Evolutionary conservation across 345 rosid species (phyloP).

Genomic region (Reutealis trisperma): DNA sequence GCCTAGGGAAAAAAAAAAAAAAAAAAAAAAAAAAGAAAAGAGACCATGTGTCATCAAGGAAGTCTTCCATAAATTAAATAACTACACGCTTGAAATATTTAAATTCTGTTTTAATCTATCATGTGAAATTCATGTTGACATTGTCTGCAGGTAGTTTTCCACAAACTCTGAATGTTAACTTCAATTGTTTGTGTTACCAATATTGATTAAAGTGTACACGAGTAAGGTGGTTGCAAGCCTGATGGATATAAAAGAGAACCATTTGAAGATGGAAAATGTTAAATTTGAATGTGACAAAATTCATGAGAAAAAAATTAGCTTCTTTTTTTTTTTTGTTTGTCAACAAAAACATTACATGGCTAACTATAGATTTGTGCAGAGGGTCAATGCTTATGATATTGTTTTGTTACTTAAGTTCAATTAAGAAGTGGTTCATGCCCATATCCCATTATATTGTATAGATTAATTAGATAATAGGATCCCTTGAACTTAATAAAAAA

Average conservation of each 20-base stretch:
- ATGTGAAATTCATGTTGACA: background rate
- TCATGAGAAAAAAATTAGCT: background rate
- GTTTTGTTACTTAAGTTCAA: background rate
- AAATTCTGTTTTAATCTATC: too few relatives aligned
- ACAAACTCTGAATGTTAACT: background rate
- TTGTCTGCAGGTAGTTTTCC: background rate
- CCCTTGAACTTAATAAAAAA: background rate
- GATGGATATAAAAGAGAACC: background rate
- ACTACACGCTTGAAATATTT: background rate
- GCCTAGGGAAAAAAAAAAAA: too few relatives aligned
- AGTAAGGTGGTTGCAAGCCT: background rate
- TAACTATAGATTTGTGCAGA: background rate
- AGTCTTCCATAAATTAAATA: background rate
- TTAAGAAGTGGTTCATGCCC: background rate
- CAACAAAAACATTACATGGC: background rate
- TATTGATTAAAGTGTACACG: background rate
- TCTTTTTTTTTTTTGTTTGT: too few relatives aligned
- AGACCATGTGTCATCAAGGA: background rate
- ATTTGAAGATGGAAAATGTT: background rate
- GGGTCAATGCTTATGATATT: background rate
- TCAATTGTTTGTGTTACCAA: background rate
- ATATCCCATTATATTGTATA: background rate
- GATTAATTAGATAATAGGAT: background rate
- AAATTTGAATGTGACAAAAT: background rate
- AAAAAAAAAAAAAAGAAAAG: background rate